Base-by-base conservation (phyloP, 2,329 filamentous ascomycete species). In the Pyrenochaeta sp. region DNA sequence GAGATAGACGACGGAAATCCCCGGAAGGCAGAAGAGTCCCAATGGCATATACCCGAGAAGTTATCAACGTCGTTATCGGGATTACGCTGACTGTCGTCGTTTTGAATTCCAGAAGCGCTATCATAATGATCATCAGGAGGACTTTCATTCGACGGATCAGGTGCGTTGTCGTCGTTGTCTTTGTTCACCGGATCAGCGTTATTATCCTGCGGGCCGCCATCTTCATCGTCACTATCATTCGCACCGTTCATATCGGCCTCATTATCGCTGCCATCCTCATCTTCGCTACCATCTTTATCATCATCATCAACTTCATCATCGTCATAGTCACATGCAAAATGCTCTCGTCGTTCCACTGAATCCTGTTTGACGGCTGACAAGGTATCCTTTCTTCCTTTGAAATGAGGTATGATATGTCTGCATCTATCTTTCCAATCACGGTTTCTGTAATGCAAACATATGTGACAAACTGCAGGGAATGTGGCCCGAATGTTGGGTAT, bases 381-480 rank as follows among this genome's bases (percentile, higher is more conserved):
- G 23, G 9, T 27, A 29, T 47, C 41, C 12, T 45, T 42, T n/a
- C 42, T 29, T 7, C 14, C 29, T 29, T 30, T 43, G 40, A 10
- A 29, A 17, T 43, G 40, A 1, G 15, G 4, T 17, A 44, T 20
- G 7, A 55, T 40, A 27, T 55, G 51, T n/a, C 47, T 45, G 12
- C 40, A 46, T 14, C 51, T 36, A 37, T 52, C 47, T 12, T 37
- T 47, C 56, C 51, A 59, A 23, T 15, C 51, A 9, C 29, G 51
- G 39, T 53, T 29, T 3, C 47, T 20, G 30, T 49, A 45, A n/a
- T 53, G 40, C 4, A 32, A 45, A 23, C 56, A 59, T 29, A 59
- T 18, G 2, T 30, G 21, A 32, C 51, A 59, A 31, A 41, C 43
- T n/a, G 18, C 39, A 7, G 51, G 56, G 46, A 52, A 55, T 5